Conservation (phyloP, 106 monocot genomes). For the Alisma plantagoaquatica region DNA sequence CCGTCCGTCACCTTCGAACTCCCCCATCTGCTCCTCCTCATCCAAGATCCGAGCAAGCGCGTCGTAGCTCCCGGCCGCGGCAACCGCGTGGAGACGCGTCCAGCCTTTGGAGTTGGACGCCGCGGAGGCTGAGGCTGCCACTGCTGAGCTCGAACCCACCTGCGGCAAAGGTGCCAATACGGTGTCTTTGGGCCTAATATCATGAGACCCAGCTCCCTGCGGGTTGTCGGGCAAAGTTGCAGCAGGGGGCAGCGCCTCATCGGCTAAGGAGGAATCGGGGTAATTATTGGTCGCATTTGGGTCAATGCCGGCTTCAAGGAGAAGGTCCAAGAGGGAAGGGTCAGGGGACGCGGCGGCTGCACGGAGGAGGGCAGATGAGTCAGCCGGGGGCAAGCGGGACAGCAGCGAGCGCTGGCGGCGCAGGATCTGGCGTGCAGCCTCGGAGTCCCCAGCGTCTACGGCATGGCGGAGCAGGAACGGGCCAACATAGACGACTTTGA, state of each 20-base stretch:
- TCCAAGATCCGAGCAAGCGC: conserved; percentile 3
- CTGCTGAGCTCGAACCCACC: background rate
- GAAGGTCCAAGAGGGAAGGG: conserved; percentile 12
- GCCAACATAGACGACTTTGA: conserved; percentile 42
- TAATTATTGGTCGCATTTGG: background rate
- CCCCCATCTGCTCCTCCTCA: conserved; percentile 2
- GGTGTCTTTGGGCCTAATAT: no score
- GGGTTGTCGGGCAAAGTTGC: no score
- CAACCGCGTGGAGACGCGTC: conserved; percentile 25
- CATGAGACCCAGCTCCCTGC: no score
- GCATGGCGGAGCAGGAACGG: conserved; percentile 32
- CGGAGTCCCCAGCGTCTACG: conserved; percentile 16
- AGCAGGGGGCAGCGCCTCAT: no score
- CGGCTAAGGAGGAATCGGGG: background rate
- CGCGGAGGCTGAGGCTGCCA: background rate
- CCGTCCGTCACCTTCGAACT: conserved; percentile 1
- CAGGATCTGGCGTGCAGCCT: conserved; percentile 16
- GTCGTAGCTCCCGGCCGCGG: conserved; percentile 22
- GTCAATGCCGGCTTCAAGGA: conserved; percentile 10
- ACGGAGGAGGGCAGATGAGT: conserved; percentile 6
- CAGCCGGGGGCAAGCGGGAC: conserved; percentile 8
- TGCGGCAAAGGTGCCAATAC: background rate
- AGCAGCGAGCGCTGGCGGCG: conserved; percentile 28
- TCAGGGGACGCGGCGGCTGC: conserved; percentile 11
- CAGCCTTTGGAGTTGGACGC: conserved; percentile 12